Evolutionary conservation across 163 green algal genomes (phyloP).

Genomic region (Chloromonas sp.): DNA sequence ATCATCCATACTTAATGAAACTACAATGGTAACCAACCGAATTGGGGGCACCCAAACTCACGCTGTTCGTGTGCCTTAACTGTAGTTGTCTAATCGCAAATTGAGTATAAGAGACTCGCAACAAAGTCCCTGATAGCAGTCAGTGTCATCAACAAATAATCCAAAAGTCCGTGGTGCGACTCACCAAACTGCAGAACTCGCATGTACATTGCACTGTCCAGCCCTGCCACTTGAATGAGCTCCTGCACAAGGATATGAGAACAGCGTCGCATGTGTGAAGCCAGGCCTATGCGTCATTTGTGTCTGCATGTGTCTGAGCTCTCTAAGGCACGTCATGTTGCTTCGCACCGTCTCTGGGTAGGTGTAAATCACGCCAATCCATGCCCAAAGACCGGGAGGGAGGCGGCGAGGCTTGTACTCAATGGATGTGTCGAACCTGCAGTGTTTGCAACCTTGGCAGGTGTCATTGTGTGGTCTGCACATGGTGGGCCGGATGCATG

Average conservation of each 20-base stretch:
- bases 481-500: neutral
- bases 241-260: constrained; percentile 1
- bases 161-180: neutral
- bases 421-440: neutral
- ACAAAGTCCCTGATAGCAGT: too few relatives aligned
- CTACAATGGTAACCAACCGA: too few relatives aligned
- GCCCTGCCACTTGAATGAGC: constrained; percentile 29
- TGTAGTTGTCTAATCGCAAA: too few relatives aligned
- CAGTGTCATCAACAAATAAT: too few relatives aligned
- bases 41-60: too few relatives aligned
- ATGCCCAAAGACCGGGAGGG: neutral
- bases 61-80: too few relatives aligned
- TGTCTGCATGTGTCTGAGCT: too few relatives aligned
- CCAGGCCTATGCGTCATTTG: too few relatives aligned
- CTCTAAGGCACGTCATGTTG: too few relatives aligned
- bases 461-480: neutral
- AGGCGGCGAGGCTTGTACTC: constrained; percentile 1
- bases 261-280: too few relatives aligned
- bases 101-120: too few relatives aligned
- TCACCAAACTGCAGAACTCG: constrained; percentile 67
- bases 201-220: constrained; percentile 75
- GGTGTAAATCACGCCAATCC: neutral
- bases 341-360: neutral
- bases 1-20: too few relatives aligned
- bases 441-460: neutral